A percentile compares a stretch with the other conserved stretches of the same genome.
phyloP scores from a whole-genome alignment of 1,139 yeast genomes.

The Yamadazyma taylorii region DNA sequence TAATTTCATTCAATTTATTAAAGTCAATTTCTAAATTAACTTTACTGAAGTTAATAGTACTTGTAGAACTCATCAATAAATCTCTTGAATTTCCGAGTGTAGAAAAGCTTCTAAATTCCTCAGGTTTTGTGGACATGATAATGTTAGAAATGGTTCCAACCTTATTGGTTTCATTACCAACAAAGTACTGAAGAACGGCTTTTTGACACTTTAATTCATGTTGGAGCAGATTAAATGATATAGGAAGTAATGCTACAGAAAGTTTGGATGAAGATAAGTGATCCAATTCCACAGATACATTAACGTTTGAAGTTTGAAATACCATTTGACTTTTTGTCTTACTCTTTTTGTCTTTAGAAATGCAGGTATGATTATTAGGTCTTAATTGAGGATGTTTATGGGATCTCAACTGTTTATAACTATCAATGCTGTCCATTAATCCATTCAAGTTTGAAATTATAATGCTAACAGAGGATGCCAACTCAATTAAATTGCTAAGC shows the following conservation, averaged over 20 bases:
- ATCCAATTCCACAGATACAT: constrained; percentile 4
- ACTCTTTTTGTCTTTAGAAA: constrained; percentile 2
- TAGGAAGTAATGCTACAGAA: constrained; percentile 32
- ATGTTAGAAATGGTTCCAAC: constrained; percentile 25
- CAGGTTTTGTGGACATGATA: constrained; percentile 17
- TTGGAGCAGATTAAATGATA: constrained; percentile 33
- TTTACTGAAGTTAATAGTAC: constrained; percentile 20
- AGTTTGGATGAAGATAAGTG: constrained; percentile 15
- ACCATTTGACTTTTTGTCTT: constrained; percentile 20
- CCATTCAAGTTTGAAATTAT: constrained; percentile 10
- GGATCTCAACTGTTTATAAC: constrained; percentile 5
- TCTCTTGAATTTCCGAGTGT: constrained; percentile 24
- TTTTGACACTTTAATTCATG: constrained; percentile 32
- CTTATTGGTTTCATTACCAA: constrained; percentile 10
- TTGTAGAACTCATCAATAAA: constrained; percentile 19
- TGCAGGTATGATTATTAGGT: neutral
- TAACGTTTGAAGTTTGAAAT: constrained; percentile 35
- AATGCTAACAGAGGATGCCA: constrained; percentile 19
- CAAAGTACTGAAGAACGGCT: constrained; percentile 21
- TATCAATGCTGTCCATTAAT: constrained; percentile 14
- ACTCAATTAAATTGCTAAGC: constrained; percentile 9
- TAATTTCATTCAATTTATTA: constrained; percentile 14
- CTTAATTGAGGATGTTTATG: neutral
- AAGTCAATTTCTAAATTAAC: constrained; percentile 18
- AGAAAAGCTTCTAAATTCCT: constrained; percentile 28